A percentile compares a stretch with the other conserved stretches of the same genome.
These are phyloP conservation scores for Thalassiosira profunda DNA, from an alignment of 108 stramenopile genomes.

Conservation along the genomic window DNA sequence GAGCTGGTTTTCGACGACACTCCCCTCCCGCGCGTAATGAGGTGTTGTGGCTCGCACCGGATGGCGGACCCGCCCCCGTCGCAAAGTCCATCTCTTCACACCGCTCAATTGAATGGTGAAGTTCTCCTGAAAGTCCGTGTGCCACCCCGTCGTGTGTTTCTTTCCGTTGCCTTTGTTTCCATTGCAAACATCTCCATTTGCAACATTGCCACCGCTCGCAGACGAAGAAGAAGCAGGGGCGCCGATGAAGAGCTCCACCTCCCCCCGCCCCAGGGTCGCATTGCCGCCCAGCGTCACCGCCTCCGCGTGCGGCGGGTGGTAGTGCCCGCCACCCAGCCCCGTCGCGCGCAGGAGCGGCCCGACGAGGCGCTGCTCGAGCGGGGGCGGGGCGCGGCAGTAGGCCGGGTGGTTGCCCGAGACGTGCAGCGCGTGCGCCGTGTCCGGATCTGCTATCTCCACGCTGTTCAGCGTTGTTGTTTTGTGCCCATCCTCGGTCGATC, in stretches of 20 bases:
- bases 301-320: conserved; percentile 54
- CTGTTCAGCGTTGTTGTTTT: conserved; percentile 63
- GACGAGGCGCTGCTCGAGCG: conserved; percentile 80
- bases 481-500: not conserved
- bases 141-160: conserved; percentile 79
- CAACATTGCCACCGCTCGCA: too few species aligned
- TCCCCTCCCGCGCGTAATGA: conserved; percentile 72
- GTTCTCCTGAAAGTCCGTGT: conserved; percentile 96
- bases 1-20: conserved; percentile 88
- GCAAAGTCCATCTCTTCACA: conserved; percentile 83
- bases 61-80: conserved; percentile 66
- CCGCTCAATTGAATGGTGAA: conserved; percentile 94
- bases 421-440: conserved; percentile 72
- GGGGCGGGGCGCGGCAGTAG: conserved; percentile 92
- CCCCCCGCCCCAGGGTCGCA: conserved; percentile 75
- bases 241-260: conserved; percentile 92
- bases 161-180: not conserved
- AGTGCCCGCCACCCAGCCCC: conserved; percentile 86
- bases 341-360: conserved; percentile 57
- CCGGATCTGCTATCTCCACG: conserved; percentile 78
- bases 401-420: conserved; percentile 68
- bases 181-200: too few species aligned
- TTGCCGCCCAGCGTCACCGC: conserved; percentile 7
- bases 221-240: conserved; percentile 19
- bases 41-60: conserved; percentile 91